Conservation (phyloP, 2,329 filamentous ascomycete species). For the Celoporthe dispersa region DNA sequence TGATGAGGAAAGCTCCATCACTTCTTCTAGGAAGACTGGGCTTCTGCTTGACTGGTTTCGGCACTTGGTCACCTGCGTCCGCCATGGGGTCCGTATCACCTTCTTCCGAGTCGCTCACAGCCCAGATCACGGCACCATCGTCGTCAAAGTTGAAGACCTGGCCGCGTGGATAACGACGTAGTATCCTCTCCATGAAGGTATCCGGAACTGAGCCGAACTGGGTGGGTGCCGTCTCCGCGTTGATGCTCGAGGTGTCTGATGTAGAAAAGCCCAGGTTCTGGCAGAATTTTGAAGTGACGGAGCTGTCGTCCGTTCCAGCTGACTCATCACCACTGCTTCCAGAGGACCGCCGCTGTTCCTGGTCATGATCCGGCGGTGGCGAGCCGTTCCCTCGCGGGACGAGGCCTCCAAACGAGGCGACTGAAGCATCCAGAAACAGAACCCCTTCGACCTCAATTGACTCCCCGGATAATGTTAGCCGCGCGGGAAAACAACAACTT, state of each 20-base stretch:
- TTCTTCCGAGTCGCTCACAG: conserved; percentile 12
- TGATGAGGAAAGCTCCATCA: conserved; percentile 3
- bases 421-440: conserved; percentile 42
- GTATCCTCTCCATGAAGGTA: conserved; percentile 44
- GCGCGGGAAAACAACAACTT: conserved; percentile 44
- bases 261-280: conserved; percentile 46
- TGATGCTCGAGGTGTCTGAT: conserved; percentile 39
- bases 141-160: conserved; percentile 50
- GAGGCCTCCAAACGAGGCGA: conserved; percentile 37
- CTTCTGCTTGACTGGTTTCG: not conserved
- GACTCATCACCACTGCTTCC: conserved; percentile 11
- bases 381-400: conserved; percentile 19
- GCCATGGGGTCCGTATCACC: not conserved
- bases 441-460: conserved; percentile 48
- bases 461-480: conserved; percentile 47
- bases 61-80: not conserved
- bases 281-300: conserved; percentile 30
- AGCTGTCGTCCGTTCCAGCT: conserved; percentile 5
- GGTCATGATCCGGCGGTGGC: not conserved
- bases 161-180: conserved; percentile 50
- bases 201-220: conserved; percentile 41
- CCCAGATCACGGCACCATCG: conserved; percentile 9
- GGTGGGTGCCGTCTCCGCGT: conserved; percentile 33
- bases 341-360: not conserved
- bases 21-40: not conserved